Conservation (phyloP, 805 yeast species). For the Isabelozyma rhagii region DNA sequence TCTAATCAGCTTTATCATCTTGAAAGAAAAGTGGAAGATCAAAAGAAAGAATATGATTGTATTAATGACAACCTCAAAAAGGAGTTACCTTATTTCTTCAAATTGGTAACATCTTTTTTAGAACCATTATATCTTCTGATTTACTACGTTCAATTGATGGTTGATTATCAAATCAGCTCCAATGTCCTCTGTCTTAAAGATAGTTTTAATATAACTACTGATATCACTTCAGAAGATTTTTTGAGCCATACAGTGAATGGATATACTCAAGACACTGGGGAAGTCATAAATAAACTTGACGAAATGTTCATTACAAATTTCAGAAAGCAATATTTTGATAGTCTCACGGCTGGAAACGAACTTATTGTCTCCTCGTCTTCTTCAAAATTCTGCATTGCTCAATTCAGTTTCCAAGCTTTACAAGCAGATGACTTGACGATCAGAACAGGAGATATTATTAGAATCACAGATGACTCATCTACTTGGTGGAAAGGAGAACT, state of each 20-base stretch:
- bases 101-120: slow-evolving; percentile 26
- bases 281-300: slow-evolving; percentile 11
- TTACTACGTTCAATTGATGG: slow-evolving; percentile 37
- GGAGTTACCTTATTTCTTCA: slow-evolving; percentile 46
- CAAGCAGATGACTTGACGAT: slow-evolving; percentile 43
- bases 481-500: slow-evolving; percentile 38
- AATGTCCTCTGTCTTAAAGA: slow-evolving; percentile 2
- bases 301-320: slow-evolving; percentile 19
- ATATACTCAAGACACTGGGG: slow-evolving; percentile 5
- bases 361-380: neutral
- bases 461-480: slow-evolving; percentile 26
- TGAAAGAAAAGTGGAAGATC: slow-evolving; percentile 23
- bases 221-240: slow-evolving; percentile 1
- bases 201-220: neutral
- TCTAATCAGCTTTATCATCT: slow-evolving; percentile 18
- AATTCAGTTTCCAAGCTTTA: slow-evolving; percentile 35
- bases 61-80: slow-evolving; percentile 37
- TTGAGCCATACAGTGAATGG: neutral
- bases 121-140: slow-evolving; percentile 27
- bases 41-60: slow-evolving; percentile 25
- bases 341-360: slow-evolving; percentile 7
- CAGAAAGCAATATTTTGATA: slow-evolving; percentile 15
- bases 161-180: slow-evolving; percentile 26
- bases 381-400: slow-evolving; percentile 30
- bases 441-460: slow-evolving; percentile 40